Base-by-base conservation (phyloP, 208 protist species). In the Trypanosoma cruzi region DNA sequence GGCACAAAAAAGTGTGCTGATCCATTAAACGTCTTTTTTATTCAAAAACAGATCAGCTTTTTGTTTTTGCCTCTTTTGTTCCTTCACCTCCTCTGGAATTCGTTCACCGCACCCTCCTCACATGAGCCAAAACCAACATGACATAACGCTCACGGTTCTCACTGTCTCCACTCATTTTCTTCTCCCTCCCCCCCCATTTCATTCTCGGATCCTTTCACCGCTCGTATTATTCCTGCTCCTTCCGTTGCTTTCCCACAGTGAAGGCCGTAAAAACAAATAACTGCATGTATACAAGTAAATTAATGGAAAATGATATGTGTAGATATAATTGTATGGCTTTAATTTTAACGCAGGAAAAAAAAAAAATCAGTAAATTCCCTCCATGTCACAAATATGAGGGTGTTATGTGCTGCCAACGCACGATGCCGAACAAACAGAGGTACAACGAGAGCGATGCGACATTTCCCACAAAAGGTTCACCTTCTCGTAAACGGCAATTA, bases 401-500 rank as follows among this genome's bases (percentile, higher is more conserved):
- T 49, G 8, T 52, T 72, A 72, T 24, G 67, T 64, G 26, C 49
- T 72, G 8, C 48, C 67, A 8, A 65, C 67, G 34, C 57, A 72
- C 31, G 58, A 59, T 28, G 59, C 48, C 8, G 57, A 54, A 2
- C 58, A 32, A 34, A 59, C 46, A 37, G 54, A 57, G 16, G 60
- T 48, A 65, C 20, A 52, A 49, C 34, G 37, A 57, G 64, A 60
- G 7, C 24, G 34, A 44, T 64, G 46, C 26, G 44, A 34, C 5
- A 52, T 55, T 53, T 90, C 81, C 84, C 86, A 94, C 13, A 92
- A 31, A 22, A 74, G 69, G 32, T 81, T 92, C 18, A 95, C 84
- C 55, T 94, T 83, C 63, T 97, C 91, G 56, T 97, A 97, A 2
- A 90, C 89, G 10, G 88, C 90, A 59, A 97, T 93, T 7, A 97